phyloP scores from a whole-genome alignment of 2,329 filamentous ascomycete species.

The Phialophora macrospora region DNA sequence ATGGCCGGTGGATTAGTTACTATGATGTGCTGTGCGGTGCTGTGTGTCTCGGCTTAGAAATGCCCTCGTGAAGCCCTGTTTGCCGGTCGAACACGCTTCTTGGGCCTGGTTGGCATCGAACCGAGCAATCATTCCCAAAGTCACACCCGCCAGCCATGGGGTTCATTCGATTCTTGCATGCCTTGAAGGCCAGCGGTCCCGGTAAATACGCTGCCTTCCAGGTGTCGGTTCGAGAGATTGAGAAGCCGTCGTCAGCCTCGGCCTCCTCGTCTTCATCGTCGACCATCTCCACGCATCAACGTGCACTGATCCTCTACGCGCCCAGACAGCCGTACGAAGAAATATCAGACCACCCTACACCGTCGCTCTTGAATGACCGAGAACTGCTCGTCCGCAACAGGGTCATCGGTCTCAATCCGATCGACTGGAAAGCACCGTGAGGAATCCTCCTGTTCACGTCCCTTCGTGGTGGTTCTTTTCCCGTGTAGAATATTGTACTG shows the following conservation, averaged over 20 bases:
- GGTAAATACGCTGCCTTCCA: conserved; percentile 14
- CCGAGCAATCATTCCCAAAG: neutral
- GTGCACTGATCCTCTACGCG: conserved; percentile 25
- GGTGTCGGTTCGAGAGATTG: conserved; percentile 15
- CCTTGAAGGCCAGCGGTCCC: conserved; percentile 5
- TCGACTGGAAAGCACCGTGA: conserved; percentile 67
- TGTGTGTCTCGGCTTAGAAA: neutral
- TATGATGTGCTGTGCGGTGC: neutral
- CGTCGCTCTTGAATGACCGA: conserved; percentile 19
- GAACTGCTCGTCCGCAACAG: conserved; percentile 33
- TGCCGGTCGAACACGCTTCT: conserved; percentile 8
- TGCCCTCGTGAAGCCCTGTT: conserved; percentile 3
- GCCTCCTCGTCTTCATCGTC: conserved; percentile 12
- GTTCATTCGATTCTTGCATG: conserved; percentile 19
- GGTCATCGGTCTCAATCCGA: conserved; percentile 72
- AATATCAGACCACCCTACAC: conserved; percentile 23
- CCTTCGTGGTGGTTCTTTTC: neutral
- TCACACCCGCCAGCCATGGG: conserved; percentile 19
- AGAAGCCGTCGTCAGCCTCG: conserved; percentile 21
- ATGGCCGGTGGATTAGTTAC: neutral
- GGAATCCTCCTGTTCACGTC: conserved; percentile 1
- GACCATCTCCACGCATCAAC: conserved; percentile 21
- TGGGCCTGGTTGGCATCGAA: conserved; percentile 2
- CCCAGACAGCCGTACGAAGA: conserved; percentile 25
- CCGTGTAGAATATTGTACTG: conserved; percentile 4